Base-by-base conservation (phyloP, 805 yeast genomes). In the Maudiozyma turicensis region DNA sequence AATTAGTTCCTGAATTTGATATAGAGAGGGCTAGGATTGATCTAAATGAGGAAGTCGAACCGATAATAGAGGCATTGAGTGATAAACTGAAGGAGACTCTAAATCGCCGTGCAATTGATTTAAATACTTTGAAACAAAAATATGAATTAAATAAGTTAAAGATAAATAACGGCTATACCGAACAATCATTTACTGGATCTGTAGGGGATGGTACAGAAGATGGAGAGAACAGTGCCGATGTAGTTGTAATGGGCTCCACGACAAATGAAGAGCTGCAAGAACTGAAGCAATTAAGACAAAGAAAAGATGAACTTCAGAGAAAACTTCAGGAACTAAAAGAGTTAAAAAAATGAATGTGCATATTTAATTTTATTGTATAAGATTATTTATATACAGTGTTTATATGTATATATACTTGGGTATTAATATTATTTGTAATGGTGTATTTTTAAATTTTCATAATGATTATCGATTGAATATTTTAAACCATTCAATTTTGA, bases 401-500 rank as follows among this genome's bases (percentile, higher is more conserved):
- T 20, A 20, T 20, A 20, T 20, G 26, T 20, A 20, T 20, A 20
- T 20, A 20, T 20, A 20, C 26, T 20, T 20, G 26, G 26, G 26
- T 20, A 20, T 20, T 20, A 20, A 20, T 20, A 20, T 20, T 20
- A 20, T 20, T 20, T 20, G 26, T 40, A n/a, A 15, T 42, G 44
- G n/a, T 45, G 37, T 31, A 41, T 41, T n/a, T 41, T 47, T 20
- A 47, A 39, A 31, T 47, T 47, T 2, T 39, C 26, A n/a, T 37
- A 48, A 43, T 48, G 50, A 29, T 43, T 43, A 4, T 48, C 50
- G 13, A 48, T 43, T 14, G 40, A 48, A 39, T 39, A 33, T 43
- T 83, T 86, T 40, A 83, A 64, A 43, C 82, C 77, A 48, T 75
- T 84, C 52, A 84, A 67, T 57, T 84, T 84, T 9, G 85, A 76